phyloP scores from a whole-genome alignment of 129 eudicot genomes.

The Helianthus annuus region HanXRQr2.0-SUNRISE NC_035446.2:94550651-94551150 shows the following conservation, averaged over 20 bases:
- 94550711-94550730: slow-evolving; percentile 39
- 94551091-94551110: too few species aligned
- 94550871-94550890: not conserved
- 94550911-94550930: not conserved
- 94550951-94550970: too few species aligned
- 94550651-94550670: slow-evolving; percentile 30
- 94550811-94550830: slow-evolving; percentile 27
- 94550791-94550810: slow-evolving; percentile 29
- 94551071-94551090: too few species aligned
- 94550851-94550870: slow-evolving; percentile 53
- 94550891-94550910: not conserved
- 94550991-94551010: too few species aligned
- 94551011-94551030: too few species aligned
- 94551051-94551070: too few species aligned
- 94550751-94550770: slow-evolving; percentile 10
- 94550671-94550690: slow-evolving; percentile 23
- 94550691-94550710: slow-evolving; percentile 40
- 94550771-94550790: slow-evolving; percentile 14
- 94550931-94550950: not conserved
- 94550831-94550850: slow-evolving; percentile 45
- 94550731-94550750: slow-evolving; percentile 16
- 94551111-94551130: too few species aligned
- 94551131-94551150: too few species aligned
- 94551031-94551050: too few species aligned
- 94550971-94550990: too few species aligned